phyloP scores from a whole-genome alignment of 306 rosid genomes.

The Parietaria judaica region DNA sequence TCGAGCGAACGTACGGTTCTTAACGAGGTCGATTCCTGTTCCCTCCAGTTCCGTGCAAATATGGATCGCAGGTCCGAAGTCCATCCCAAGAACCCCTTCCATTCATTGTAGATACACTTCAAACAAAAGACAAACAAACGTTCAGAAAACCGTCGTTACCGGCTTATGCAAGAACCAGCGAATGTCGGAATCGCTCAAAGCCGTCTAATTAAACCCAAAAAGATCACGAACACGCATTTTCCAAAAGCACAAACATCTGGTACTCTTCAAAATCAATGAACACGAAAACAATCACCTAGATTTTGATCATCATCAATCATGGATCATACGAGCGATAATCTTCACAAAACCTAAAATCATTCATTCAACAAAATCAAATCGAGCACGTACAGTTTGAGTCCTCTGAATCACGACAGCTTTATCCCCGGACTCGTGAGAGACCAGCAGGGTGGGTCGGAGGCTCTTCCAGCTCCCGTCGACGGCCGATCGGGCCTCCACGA shows the following conservation, averaged over 20 bases:
- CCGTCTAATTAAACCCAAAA: too few relatives aligned
- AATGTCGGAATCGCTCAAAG: too few relatives aligned
- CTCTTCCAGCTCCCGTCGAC: slow-evolving; percentile 48
- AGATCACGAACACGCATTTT: too few relatives aligned
- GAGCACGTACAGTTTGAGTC: slow-evolving; percentile 53
- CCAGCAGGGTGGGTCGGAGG: slow-evolving; percentile 33
- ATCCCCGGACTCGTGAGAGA: slow-evolving; percentile 60
- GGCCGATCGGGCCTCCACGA: slow-evolving; percentile 58
- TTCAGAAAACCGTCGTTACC: not conserved
- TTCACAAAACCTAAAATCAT: not conserved
- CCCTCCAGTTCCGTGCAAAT: slow-evolving; percentile 55
- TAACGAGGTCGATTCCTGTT: slow-evolving; percentile 47
- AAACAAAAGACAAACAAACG: slow-evolving; percentile 13
- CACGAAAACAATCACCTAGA: too few relatives aligned
- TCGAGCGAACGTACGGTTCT: slow-evolving; percentile 42
- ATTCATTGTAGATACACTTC: slow-evolving; percentile 73
- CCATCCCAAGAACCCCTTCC: slow-evolving; percentile 85
- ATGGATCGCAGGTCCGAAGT: slow-evolving; percentile 70
- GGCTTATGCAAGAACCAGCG: too few relatives aligned
- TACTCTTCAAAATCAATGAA: not conserved
- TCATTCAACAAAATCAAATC: not conserved
- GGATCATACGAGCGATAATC: not conserved
- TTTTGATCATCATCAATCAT: too few relatives aligned
- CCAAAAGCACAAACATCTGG: too few relatives aligned
- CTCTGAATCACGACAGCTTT: slow-evolving; percentile 61